phyloP scores from a whole-genome alignment of 208 protist genomes.

The Trypanosoma vivax region DNA sequence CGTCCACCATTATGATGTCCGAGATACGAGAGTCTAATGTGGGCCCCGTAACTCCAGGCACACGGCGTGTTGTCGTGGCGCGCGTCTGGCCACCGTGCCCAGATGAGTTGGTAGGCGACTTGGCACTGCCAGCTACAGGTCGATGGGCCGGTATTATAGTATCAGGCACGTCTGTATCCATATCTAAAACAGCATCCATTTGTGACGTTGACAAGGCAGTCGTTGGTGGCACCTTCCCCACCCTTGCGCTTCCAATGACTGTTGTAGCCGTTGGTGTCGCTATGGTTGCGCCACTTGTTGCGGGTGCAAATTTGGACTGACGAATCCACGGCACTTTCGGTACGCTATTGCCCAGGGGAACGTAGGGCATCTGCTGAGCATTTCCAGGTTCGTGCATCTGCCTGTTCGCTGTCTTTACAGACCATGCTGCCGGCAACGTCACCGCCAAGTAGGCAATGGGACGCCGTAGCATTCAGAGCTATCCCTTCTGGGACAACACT shows the following conservation, averaged over 20 bases:
- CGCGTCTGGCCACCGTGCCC: conserved; percentile 10
- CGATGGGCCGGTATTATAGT: not conserved
- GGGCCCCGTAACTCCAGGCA: conserved; percentile 23
- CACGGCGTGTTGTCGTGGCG: conserved; percentile 22
- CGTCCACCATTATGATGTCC: conserved; percentile 62
- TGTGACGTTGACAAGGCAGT: not conserved
- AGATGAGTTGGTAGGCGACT: not conserved
- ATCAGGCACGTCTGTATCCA: too few species aligned
- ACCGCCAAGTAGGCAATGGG: conserved; percentile 5
- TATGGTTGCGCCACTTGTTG: not conserved
- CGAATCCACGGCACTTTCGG: conserved; percentile 55
- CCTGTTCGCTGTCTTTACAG: not conserved
- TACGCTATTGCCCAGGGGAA: conserved; percentile 47
- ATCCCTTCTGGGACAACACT: not conserved
- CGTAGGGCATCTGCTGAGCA: conserved; percentile 20
- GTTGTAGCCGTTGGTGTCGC: not conserved
- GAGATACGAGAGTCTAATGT: conserved; percentile 62
- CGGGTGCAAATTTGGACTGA: not conserved
- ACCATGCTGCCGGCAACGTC: not conserved
- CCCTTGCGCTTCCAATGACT: too few species aligned
- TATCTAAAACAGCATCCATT: conserved; percentile 5
- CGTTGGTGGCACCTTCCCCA: not conserved
- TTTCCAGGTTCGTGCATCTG: not conserved
- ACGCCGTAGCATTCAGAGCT: conserved; percentile 16
- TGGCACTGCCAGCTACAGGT: not conserved